A percentile compares a stretch with the other conserved stretches of the same genome.
phyloP scores from a whole-genome alignment of 1,139 yeast species.

The Yamadazyma triangularis region DNA sequence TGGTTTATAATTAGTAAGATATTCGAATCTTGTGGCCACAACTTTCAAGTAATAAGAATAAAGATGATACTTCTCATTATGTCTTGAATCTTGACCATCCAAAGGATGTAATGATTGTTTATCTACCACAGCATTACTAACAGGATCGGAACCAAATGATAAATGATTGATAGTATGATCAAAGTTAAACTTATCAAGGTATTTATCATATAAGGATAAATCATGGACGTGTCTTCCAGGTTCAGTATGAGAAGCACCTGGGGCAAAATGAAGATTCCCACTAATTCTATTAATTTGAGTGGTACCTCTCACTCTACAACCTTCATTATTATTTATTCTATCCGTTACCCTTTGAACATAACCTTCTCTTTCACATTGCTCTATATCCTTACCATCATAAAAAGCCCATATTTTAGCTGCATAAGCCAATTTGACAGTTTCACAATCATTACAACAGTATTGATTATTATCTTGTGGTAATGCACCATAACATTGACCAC shows the following conservation, averaged over 20 bases:
- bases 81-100: conserved; percentile 42
- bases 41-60: conserved; percentile 82
- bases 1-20: conserved; percentile 38
- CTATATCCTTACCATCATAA: conserved; percentile 78
- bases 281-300: conserved; percentile 79
- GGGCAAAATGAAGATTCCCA: conserved; percentile 93
- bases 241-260: conserved; percentile 66
- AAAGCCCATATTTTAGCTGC: conserved; percentile 81
- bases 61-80: conserved; percentile 54
- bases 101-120: conserved; percentile 60
- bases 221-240: conserved; percentile 77
- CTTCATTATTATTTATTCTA: conserved; percentile 59
- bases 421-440: conserved; percentile 75
- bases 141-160: conserved; percentile 71
- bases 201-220: conserved; percentile 60
- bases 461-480: conserved; percentile 58
- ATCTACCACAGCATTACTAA: conserved; percentile 16
- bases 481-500: conserved; percentile 93
- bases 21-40: conserved; percentile 84
- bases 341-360: conserved; percentile 59
- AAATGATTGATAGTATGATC: conserved; percentile 76
- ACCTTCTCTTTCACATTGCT: conserved; percentile 88
- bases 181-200: conserved; percentile 54
- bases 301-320: conserved; percentile 81
- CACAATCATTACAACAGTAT: conserved; percentile 83